A percentile compares a stretch with the other conserved stretches of the same genome.
These are phyloP conservation scores for Solanum corneliomulleri DNA, from an alignment of 257 asterid species.

Conservation along the genomic window DNA sequence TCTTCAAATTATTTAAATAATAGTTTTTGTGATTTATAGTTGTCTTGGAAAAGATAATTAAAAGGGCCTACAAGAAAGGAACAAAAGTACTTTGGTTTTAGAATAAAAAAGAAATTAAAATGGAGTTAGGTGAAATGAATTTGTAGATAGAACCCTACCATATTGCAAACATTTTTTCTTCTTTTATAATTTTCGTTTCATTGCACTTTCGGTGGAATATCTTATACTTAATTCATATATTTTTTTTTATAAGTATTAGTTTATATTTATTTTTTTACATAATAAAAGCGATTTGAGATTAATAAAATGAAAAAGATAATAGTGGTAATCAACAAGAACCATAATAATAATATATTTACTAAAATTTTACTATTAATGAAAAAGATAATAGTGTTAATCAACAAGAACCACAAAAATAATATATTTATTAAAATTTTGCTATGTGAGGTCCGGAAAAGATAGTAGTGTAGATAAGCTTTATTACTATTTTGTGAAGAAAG, in stretches of 20 bases:
- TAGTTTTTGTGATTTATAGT: neutral
- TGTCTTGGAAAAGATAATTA: neutral
- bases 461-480: no score
- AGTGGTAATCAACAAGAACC: no score
- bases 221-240: neutral
- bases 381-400: neutral
- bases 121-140: neutral
- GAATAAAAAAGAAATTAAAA: neutral
- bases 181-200: neutral
- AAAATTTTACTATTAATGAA: neutral
- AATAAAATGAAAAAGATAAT: neutral
- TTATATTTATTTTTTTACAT: neutral
- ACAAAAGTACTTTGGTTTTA: neutral
- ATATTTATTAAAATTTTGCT: no score
- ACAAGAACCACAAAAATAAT: no score
- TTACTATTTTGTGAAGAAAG: neutral
- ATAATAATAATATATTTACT: no score
- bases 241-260: neutral
- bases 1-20: neutral
- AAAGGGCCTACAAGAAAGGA: neutral
- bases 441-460: fast-evolving
- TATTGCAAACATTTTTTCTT: neutral
- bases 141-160: neutral
- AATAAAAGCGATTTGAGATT: neutral
- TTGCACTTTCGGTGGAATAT: neutral